phyloP scores from a whole-genome alignment of 805 yeast species.

The Monosporozyma aerobia region DNA sequence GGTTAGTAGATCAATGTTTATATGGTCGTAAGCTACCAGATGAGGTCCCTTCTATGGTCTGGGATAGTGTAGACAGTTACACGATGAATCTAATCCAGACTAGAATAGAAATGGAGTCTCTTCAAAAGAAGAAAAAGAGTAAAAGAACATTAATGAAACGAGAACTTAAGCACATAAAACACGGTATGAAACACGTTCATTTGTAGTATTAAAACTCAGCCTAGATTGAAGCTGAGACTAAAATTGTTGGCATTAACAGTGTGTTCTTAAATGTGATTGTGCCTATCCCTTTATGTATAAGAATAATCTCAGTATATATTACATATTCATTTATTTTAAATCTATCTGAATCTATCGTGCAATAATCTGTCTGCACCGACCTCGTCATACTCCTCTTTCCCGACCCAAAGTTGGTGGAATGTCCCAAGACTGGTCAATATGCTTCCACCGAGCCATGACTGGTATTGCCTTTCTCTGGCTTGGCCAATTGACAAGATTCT shows the following conservation, averaged over 20 bases:
- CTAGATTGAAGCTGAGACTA: background rate
- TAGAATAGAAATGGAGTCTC: slow-evolving; percentile 6
- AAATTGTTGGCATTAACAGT: background rate
- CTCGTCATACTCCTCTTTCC: slow-evolving; percentile 77
- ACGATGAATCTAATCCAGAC: slow-evolving; percentile 10
- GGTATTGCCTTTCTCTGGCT: slow-evolving; percentile 64
- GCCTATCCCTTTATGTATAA: background rate
- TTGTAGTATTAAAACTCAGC: slow-evolving; percentile 1
- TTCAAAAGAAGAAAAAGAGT: slow-evolving; percentile 16
- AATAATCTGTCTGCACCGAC: slow-evolving; percentile 76
- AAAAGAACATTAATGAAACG: slow-evolving; percentile 15
- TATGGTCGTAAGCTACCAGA: slow-evolving; percentile 88
- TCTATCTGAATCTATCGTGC: slow-evolving; percentile 70
- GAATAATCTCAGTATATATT: background rate
- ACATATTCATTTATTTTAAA: background rate
- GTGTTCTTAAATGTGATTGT: background rate
- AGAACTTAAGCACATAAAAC: slow-evolving; percentile 21
- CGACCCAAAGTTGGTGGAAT: slow-evolving; percentile 92
- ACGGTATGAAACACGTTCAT: slow-evolving; percentile 23
- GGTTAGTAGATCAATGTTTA: slow-evolving; percentile 93
- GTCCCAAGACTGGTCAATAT: slow-evolving; percentile 83
- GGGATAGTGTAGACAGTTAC: slow-evolving; percentile 60
- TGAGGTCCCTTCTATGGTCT: slow-evolving; percentile 53
- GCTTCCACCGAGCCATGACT: slow-evolving; percentile 89
- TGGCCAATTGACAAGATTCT: slow-evolving; percentile 77